These are phyloP conservation scores for Chloroidium sp. DNA, from an alignment of 163 green algal species.

Conservation along the genomic window DNA sequence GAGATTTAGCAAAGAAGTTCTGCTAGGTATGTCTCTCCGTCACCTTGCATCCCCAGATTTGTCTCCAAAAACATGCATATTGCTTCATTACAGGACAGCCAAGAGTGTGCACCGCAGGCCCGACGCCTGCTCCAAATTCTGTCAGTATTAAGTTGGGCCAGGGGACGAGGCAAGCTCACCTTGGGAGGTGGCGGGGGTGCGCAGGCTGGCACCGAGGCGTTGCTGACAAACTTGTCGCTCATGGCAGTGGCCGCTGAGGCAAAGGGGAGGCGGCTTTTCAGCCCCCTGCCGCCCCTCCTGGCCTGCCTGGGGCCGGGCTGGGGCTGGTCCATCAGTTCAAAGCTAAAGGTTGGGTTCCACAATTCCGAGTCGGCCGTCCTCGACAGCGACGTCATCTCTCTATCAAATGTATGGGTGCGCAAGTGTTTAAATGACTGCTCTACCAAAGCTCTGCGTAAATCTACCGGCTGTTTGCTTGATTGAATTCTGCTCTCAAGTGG, in stretches of 20 bases:
- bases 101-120: not conserved
- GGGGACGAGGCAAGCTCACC: not conserved
- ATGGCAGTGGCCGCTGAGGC: conserved; percentile 10
- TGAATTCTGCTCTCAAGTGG: not conserved
- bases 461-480: not conserved
- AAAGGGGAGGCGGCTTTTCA: conserved; percentile 1
- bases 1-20: too few relatives aligned
- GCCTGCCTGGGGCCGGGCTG: not conserved
- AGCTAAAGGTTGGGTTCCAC: conserved; percentile 9
- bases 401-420: not conserved
- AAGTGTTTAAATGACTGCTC: not conserved
- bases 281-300: not conserved
- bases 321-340: not conserved
- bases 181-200: conserved; percentile 15
- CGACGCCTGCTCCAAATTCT: not conserved
- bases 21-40: not conserved
- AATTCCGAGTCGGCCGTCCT: not conserved
- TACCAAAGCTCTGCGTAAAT: not conserved
- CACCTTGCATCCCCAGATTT: not conserved
- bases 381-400: not conserved
- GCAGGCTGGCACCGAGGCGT: not conserved
- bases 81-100: not conserved
- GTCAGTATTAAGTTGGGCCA: not conserved
- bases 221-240: conserved; percentile 7
- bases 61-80: not conserved